Conservation (phyloP, 768 basidiomycete species). For the Trametes elegans region DNA sequence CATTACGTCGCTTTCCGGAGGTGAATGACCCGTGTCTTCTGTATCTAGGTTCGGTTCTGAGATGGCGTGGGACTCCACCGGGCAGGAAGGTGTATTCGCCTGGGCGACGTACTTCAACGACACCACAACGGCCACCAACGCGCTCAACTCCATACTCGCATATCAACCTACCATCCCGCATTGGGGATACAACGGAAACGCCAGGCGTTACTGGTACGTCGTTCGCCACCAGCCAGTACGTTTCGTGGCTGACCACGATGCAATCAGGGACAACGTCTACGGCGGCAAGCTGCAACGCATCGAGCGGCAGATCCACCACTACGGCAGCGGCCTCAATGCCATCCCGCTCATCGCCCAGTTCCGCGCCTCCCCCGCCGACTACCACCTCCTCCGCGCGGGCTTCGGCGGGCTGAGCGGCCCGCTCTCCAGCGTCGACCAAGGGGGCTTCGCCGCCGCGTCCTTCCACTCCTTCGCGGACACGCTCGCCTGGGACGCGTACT, state of each 20-base stretch:
- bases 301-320: conserved; percentile 59
- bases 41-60: conserved; percentile 61
- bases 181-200: conserved; percentile 63
- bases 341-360: conserved; percentile 52
- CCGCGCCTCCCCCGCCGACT: conserved; percentile 44
- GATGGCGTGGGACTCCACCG: conserved; percentile 55
- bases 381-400: conserved; percentile 50
- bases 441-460: conserved; percentile 56
- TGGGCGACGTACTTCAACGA: conserved; percentile 58
- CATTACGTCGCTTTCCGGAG: too few relatives aligned
- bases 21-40: too few relatives aligned
- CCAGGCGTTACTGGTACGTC: conserved; percentile 51
- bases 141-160: conserved; percentile 53
- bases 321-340: conserved; percentile 55
- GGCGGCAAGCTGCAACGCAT: conserved; percentile 53
- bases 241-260: neutral
- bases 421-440: conserved; percentile 53
- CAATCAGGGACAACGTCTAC: conserved; percentile 52
- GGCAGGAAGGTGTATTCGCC: conserved; percentile 55
- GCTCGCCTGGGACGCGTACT: conserved; percentile 56
- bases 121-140: conserved; percentile 46
- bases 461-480: conserved; percentile 61
- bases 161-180: conserved; percentile 58
- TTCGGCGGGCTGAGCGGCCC: conserved; percentile 54
- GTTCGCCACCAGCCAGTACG: neutral